Evolutionary conservation across 1,139 yeast species (phyloP), one percentile per base, ranked within the genome.

Genomic region (Saccharomyces hybrid): DNA sequence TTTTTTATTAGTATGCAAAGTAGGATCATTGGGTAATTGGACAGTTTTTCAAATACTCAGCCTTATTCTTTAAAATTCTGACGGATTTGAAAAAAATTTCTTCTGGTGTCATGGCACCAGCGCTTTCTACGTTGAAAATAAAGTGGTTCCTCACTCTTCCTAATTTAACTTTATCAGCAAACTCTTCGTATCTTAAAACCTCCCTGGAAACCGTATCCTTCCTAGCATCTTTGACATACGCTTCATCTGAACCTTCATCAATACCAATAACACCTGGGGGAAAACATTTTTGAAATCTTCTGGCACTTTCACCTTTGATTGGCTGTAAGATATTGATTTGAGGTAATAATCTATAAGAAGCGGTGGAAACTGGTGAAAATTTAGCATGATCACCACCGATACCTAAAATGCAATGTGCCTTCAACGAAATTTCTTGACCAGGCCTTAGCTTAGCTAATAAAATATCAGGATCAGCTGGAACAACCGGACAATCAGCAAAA

Each of bases 71-170:
- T 71, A 93, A 78, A 54, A 89, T 83, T 69, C 93, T 80, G 55
- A 93, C 87, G 57, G 95, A 83, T 73, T 93, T 93, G 74, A 88
- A 83, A 73, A 93, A 93, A 54, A 93, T 89, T 73, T 91, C 98
- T 66, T 88, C 96, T 25, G 99, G 97, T 31, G 89, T 79, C 96
- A 93, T 91, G 51, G 97, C 97, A 46, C 99, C 98, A 3, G 96
- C 85, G 56, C 95, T 84, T 73, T 93, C 99, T 54, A 93, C 88
- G 68, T 88, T 89, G 77, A 89, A 93, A 53, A 93, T 88, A 70
- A 93, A 93, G 67, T 93, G 96, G 70, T 88, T 96, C 71, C 97
- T 84, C 65, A 79, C 79, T 73, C 99, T 83, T 46, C 98, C 99
- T 57, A 93, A 78, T 71, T 86, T 86, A 55, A 93, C 98, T 67